These are phyloP conservation scores for Berberis vulgaris DNA, from an alignment of 164 flowering plant genomes.

Conservation along the genomic window DNA sequence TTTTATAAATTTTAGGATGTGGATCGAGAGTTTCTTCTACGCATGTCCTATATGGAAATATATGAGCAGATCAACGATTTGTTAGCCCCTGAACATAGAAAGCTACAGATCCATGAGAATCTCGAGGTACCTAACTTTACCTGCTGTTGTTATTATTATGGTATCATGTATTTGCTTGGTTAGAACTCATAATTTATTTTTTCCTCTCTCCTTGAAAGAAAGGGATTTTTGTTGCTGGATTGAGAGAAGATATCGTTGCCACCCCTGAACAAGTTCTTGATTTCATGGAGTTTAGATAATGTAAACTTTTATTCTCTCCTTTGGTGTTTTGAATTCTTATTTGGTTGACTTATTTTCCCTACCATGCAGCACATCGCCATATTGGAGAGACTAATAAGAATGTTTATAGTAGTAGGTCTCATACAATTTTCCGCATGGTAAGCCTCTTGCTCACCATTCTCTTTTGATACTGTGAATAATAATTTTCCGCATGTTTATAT, in stretches of 20 bases:
- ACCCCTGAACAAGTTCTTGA: conserved; percentile 37
- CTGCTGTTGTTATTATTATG: background rate
- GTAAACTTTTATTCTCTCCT: background rate
- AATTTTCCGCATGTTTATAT: background rate
- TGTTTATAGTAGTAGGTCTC: conserved; percentile 84
- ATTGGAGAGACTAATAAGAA: conserved; percentile 99
- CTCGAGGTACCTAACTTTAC: conserved; percentile 50
- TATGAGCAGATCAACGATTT: conserved; percentile 95
- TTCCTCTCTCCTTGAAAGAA: conserved; percentile 32
- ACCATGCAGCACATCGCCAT: conserved; percentile 84
- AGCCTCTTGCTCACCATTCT: conserved; percentile 1
- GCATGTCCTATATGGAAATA: conserved; percentile 97
- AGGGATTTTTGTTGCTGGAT: conserved; percentile 94
- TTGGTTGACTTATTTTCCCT: background rate
- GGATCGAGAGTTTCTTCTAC: conserved; percentile 81
- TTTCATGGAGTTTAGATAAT: background rate
- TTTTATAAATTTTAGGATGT: conserved; percentile 16
- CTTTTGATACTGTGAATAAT: background rate
- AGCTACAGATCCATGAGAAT: conserved; percentile 87
- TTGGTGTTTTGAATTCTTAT: background rate
- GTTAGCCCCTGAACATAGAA: conserved; percentile 85
- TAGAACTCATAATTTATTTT: background rate
- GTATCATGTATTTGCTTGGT: conserved; percentile 1
- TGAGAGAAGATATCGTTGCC: conserved; percentile 92
- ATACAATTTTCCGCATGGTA: conserved; percentile 98